phyloP scores from a whole-genome alignment of 805 yeast species.

The Komagataella ulmi region DNA sequence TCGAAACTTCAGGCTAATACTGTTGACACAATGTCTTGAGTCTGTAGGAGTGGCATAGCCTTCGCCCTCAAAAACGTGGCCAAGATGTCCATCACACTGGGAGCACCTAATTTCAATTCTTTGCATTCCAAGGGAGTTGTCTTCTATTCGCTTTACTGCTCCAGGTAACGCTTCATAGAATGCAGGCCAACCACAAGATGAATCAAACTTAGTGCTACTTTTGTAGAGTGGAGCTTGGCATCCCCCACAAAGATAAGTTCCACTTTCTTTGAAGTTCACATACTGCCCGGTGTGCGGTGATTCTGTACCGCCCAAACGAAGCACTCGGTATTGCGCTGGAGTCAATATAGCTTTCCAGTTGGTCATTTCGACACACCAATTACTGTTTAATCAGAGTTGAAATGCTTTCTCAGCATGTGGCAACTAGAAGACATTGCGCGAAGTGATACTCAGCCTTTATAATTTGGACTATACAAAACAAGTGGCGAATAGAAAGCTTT shows the following conservation, averaged over 20 bases:
- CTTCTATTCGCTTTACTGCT: constrained; percentile 48
- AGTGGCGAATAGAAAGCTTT: too few relatives aligned
- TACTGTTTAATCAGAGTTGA: too few relatives aligned
- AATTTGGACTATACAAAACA: too few relatives aligned
- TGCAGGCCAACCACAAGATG: constrained; percentile 98
- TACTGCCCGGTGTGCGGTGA: constrained; percentile 57
- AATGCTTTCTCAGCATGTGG: too few relatives aligned
- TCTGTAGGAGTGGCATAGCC: constrained; percentile 72
- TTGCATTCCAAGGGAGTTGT: constrained; percentile 57
- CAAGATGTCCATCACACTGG: too few relatives aligned
- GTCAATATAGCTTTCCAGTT: constrained; percentile 64
- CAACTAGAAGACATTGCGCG: too few relatives aligned
- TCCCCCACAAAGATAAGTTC: constrained; percentile 76
- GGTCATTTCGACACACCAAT: not conserved
- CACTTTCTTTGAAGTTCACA: constrained; percentile 31
- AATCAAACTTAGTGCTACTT: constrained; percentile 69
- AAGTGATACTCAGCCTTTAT: too few relatives aligned
- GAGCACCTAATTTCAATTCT: constrained; percentile 8
- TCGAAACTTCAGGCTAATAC: constrained; percentile 47
- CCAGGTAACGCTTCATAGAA: constrained; percentile 86
- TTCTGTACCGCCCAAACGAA: constrained; percentile 67
- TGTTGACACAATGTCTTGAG: constrained; percentile 90
- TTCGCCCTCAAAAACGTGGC: constrained; percentile 31
- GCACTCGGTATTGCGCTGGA: constrained; percentile 66
- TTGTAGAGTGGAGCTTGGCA: constrained; percentile 72